Conservation (phyloP, 495 filamentous ascomycete genomes). For the Trichocladium antarcticum region DNA sequence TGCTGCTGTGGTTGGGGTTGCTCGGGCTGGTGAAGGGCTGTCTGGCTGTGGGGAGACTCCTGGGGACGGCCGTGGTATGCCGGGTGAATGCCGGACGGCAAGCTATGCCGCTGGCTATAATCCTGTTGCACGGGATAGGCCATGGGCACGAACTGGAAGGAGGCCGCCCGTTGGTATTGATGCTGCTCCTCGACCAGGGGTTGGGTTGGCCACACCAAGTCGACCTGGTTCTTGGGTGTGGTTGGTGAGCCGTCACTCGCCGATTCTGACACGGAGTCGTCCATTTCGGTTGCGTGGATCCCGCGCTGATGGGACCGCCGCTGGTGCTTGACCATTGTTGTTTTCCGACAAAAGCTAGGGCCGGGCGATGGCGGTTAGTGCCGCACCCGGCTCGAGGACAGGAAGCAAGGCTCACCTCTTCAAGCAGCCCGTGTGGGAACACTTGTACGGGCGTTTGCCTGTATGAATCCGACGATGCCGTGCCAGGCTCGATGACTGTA, state of each 20-base stretch:
- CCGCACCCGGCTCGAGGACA: not conserved
- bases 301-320: conserved; percentile 57
- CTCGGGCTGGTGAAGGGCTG: conserved; percentile 5
- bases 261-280: conserved; percentile 47
- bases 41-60: conserved; percentile 7
- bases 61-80: conserved; percentile 36
- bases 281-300: conserved; percentile 42
- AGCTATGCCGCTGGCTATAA: conserved; percentile 35
- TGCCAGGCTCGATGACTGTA: conserved; percentile 75
- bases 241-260: conserved; percentile 41
- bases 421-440: conserved; percentile 62
- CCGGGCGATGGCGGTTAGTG: conserved; percentile 19
- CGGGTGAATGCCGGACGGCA: conserved; percentile 30
- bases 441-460: conserved; percentile 75
- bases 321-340: conserved; percentile 78
- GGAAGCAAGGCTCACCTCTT: conserved; percentile 50
- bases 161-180: conserved; percentile 32
- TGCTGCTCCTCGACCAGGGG: conserved; percentile 22
- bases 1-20: conserved; percentile 19
- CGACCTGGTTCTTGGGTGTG: conserved; percentile 32
- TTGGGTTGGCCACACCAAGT: conserved; percentile 30
- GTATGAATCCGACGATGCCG: conserved; percentile 81
- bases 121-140: conserved; percentile 31
- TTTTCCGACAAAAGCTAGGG: conserved; percentile 73
- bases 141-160: conserved; percentile 39